Evolutionary conservation across 805 yeast genomes (phyloP).

Genomic region (Kregervanrija pseudodelftensis): DNA sequence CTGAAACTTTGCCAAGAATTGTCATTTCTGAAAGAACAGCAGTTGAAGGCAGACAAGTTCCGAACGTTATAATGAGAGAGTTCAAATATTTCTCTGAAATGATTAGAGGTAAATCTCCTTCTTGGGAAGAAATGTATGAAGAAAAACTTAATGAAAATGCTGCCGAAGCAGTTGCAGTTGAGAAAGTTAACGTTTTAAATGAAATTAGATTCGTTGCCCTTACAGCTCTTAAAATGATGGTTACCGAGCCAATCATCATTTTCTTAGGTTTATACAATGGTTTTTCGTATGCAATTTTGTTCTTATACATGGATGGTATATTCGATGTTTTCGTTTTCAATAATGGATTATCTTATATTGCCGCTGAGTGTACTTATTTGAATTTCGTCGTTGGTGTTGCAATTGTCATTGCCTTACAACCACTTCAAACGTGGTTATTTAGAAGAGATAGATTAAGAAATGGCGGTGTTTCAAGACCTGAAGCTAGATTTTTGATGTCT

Average conservation of each 20-base stretch:
- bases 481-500: conserved; percentile 27
- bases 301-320: conserved; percentile 31
- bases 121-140: conserved; percentile 11
- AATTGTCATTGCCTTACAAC: conserved; percentile 23
- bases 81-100: conserved; percentile 14
- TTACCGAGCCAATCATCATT: conserved; percentile 29
- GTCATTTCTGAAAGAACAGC: conserved; percentile 27
- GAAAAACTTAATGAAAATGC: conserved; percentile 10
- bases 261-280: conserved; percentile 30
- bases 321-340: conserved; percentile 28
- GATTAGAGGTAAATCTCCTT: conserved; percentile 15
- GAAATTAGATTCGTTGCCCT: conserved; percentile 24
- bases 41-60: conserved; percentile 17
- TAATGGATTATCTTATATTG: conserved; percentile 26
- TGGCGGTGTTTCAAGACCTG: conserved; percentile 29
- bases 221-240: conserved; percentile 29
- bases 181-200: conserved; percentile 18
- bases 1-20: conserved; percentile 31
- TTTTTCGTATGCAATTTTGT: conserved; percentile 29
- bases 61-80: conserved; percentile 22
- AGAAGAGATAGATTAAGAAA: conserved; percentile 24
- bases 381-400: conserved; percentile 30
- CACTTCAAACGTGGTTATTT: conserved; percentile 27
- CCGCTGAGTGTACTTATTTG: conserved; percentile 28
- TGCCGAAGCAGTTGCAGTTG: conserved; percentile 18